Evolutionary conservation across 1,284 basidiomycete species (phyloP).

Genomic region (Chalciporus piperatoides): DNA sequence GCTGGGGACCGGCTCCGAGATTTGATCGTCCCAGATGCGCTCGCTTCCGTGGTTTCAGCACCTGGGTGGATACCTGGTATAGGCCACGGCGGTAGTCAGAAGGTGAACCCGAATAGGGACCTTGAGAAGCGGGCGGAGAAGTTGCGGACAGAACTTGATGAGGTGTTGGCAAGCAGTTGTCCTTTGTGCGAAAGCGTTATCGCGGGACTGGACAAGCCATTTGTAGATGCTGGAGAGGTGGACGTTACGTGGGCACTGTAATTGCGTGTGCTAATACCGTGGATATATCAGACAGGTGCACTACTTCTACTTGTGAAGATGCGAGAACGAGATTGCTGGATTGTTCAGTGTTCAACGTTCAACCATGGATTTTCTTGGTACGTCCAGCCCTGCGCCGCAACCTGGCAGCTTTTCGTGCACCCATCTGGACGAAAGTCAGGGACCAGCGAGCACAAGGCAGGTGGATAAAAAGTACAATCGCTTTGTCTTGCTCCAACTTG

Average conservation of each 20-base stretch:
- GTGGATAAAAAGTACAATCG: slow-evolving; percentile 44
- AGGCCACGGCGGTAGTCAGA: slow-evolving; percentile 41
- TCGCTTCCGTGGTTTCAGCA: slow-evolving; percentile 68
- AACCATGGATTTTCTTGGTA: slow-evolving; percentile 75
- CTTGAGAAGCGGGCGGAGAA: slow-evolving; percentile 62
- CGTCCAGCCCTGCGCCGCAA: slow-evolving; percentile 66
- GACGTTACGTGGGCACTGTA: slow-evolving; percentile 81
- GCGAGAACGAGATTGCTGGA: not conserved
- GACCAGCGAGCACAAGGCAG: slow-evolving; percentile 3
- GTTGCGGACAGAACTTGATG: slow-evolving; percentile 79
- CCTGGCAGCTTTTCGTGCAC: slow-evolving; percentile 69
- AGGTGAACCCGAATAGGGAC: slow-evolving; percentile 48
- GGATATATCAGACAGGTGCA: slow-evolving; percentile 6
- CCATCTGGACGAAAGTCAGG: slow-evolving; percentile 52
- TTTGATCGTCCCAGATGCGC: slow-evolving; percentile 87
- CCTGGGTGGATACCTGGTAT: slow-evolving; percentile 68
- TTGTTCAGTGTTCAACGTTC: slow-evolving; percentile 35
- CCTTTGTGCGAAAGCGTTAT: slow-evolving; percentile 90
- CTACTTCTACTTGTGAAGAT: slow-evolving; percentile 2
- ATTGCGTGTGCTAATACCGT: slow-evolving; percentile 1
- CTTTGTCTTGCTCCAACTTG: slow-evolving; percentile 68
- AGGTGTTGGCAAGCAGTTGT: slow-evolving; percentile 81
- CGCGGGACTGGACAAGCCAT: slow-evolving; percentile 80
- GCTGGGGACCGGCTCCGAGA: slow-evolving; percentile 88
- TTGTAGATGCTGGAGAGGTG: slow-evolving; percentile 76